A percentile compares a stretch with the other conserved stretches of the same genome.
phyloP scores from a whole-genome alignment of 1,284 basidiomycete genomes.

The Inonotus hispidus region DNA sequence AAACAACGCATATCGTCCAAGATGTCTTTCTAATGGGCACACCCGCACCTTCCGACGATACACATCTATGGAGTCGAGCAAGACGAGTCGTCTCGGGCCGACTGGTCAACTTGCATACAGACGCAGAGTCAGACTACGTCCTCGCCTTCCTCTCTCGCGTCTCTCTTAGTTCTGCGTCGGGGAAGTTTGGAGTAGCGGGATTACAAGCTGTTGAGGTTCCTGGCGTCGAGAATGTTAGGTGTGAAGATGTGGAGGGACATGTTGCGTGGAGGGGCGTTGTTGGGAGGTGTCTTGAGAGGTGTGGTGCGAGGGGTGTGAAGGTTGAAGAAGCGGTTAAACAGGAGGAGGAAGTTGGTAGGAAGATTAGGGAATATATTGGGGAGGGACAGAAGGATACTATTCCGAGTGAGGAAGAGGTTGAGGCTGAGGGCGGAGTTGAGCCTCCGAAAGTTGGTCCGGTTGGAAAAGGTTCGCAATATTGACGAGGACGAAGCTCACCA shows the following conservation, averaged over 20 bases:
- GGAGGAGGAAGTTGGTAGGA: constrained; percentile 23
- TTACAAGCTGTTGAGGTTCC: constrained; percentile 56
- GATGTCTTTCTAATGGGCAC: constrained; percentile 74
- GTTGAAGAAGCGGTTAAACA: constrained; percentile 34
- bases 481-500: too few relatives aligned
- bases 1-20: constrained; percentile 53
- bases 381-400: constrained; percentile 21
- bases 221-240: constrained; percentile 67
- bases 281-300: constrained; percentile 38
- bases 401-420: background rate
- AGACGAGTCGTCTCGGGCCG: constrained; percentile 63
- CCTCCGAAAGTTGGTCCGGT: too few relatives aligned
- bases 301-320: constrained; percentile 37
- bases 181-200: constrained; percentile 66
- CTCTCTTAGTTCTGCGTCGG: constrained; percentile 41
- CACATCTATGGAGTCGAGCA: constrained; percentile 54
- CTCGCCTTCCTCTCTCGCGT: constrained; percentile 64
- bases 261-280: constrained; percentile 49
- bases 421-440: background rate
- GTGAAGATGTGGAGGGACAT: constrained; percentile 48
- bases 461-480: too few relatives aligned
- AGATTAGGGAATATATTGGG: constrained; percentile 24
- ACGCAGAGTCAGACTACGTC: constrained; percentile 58
- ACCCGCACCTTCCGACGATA: constrained; percentile 50
- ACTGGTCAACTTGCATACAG: constrained; percentile 67